These are phyloP conservation scores for Lithohypha guttulata DNA, from an alignment of 2,329 filamentous ascomycete species.

Conservation along the genomic window DNA sequence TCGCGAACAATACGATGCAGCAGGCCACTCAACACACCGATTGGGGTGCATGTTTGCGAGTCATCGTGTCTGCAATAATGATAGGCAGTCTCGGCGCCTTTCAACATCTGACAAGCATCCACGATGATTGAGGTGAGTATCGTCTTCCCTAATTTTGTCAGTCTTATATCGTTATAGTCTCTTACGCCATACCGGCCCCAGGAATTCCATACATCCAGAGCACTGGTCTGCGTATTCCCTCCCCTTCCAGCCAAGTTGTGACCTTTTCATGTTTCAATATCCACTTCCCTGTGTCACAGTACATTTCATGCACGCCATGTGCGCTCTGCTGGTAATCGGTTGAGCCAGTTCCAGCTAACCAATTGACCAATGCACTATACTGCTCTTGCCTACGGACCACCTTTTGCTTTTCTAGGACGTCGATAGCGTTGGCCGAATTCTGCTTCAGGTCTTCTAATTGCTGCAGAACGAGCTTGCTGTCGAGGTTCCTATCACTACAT, in stretches of 20 bases:
- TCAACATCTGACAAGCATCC: constrained; percentile 22
- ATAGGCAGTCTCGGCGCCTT: constrained; percentile 25
- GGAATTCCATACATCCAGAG: constrained; percentile 17
- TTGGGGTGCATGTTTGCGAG: constrained; percentile 21
- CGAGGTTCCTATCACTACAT: no score
- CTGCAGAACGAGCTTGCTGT: neutral
- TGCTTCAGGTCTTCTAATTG: neutral
- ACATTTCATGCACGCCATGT: constrained; percentile 10
- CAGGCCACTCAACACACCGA: constrained; percentile 26
- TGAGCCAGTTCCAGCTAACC: neutral
- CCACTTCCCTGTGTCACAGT: constrained; percentile 20
- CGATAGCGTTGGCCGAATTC: neutral
- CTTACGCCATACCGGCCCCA: constrained; percentile 24
- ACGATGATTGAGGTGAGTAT: constrained; percentile 32
- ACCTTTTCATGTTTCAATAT: constrained; percentile 14
- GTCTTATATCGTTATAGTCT: neutral
- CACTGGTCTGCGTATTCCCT: neutral
- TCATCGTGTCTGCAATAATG: constrained; percentile 35
- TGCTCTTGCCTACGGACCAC: neutral
- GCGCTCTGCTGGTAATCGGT: neutral
- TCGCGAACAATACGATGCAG: constrained; percentile 26
- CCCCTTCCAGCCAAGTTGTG: constrained; percentile 1
- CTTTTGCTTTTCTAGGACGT: neutral
- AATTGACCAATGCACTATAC: neutral
- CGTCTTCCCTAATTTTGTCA: constrained; percentile 30